A percentile compares a stretch with the other conserved stretches of the same genome.
These are phyloP conservation scores for Cyclotella cryptica DNA, from an alignment of 108 stramenopile genomes.

Conservation along the genomic window DNA sequence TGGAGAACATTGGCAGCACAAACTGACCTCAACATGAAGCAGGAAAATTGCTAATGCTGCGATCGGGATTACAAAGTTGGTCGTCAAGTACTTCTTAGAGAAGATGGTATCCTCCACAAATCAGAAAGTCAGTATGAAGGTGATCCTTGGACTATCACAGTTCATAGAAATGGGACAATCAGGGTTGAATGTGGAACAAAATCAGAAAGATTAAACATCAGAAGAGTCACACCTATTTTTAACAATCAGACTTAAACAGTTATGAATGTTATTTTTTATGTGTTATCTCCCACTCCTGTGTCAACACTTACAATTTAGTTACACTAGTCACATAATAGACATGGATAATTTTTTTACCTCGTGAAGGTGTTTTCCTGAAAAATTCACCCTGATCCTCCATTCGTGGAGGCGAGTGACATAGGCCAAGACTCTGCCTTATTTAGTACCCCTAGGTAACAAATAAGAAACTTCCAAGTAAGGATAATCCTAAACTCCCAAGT, in stretches of 20 bases:
- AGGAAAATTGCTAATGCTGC: background rate
- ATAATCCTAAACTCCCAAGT: too few species aligned
- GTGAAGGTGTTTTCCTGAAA: background rate
- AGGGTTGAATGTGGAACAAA: background rate
- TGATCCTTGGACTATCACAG: conserved; percentile 8
- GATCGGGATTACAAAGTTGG: background rate
- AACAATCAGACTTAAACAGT: background rate
- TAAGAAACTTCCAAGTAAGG: too few species aligned
- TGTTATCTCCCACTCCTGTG: background rate
- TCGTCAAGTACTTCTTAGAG: background rate
- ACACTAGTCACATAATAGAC: background rate
- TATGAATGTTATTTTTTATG: background rate
- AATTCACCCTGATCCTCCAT: background rate
- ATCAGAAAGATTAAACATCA: background rate
- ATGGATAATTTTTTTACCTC: conserved; percentile 1
- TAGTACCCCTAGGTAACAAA: too few species aligned
- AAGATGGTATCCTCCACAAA: conserved; percentile 13
- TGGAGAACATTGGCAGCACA: background rate
- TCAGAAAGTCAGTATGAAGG: background rate
- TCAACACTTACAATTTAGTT: background rate
- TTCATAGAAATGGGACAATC: too few species aligned
- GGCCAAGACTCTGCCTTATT: background rate
- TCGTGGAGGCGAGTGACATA: background rate
- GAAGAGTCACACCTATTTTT: conserved; percentile 12
- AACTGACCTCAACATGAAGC: background rate